A percentile compares a stretch with the other conserved stretches of the same genome.
These are phyloP conservation scores for Wickerhamomyces mucosus DNA, from an alignment of 805 yeast genomes.

Conservation along the genomic window DNA sequence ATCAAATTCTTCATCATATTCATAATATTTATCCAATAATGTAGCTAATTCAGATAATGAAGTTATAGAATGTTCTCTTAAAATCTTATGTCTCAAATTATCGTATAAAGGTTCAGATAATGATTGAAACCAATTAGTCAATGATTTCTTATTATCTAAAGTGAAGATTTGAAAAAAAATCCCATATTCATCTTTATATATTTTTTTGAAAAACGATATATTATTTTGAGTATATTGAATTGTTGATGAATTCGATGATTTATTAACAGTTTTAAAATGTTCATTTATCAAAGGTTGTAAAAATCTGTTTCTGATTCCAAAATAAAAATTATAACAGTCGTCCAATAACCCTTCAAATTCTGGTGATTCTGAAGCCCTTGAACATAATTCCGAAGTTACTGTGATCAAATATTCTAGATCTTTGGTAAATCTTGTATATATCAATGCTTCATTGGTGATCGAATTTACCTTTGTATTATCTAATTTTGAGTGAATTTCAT, in stretches of 20 bases:
- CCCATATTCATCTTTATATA: slow-evolving; percentile 51
- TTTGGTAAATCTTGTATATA: slow-evolving; percentile 53
- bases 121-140: slow-evolving; percentile 51
- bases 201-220: slow-evolving; percentile 47
- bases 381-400: slow-evolving; percentile 27
- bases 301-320: slow-evolving; percentile 43
- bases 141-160: slow-evolving; percentile 24
- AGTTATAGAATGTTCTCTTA: slow-evolving; percentile 61
- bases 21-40: slow-evolving; percentile 57
- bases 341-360: slow-evolving; percentile 60
- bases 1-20: slow-evolving; percentile 51
- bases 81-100: slow-evolving; percentile 49
- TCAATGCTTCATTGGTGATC: slow-evolving; percentile 49
- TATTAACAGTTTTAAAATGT: slow-evolving; percentile 24
- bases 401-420: slow-evolving; percentile 30
- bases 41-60: slow-evolving; percentile 69
- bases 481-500: slow-evolving; percentile 22
- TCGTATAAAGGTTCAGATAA: slow-evolving; percentile 76
- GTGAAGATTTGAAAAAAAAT: slow-evolving; percentile 49
- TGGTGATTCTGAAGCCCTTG: slow-evolving; percentile 27
- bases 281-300: slow-evolving; percentile 32
- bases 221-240: slow-evolving; percentile 56
- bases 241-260: slow-evolving; percentile 24
- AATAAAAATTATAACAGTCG: slow-evolving; percentile 60
- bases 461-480: slow-evolving; percentile 20